Evolutionary conservation across 768 basidiomycete genomes (phyloP), one percentile per base, ranked within the genome.

Genomic region (Serpula lacrymans): DNA sequence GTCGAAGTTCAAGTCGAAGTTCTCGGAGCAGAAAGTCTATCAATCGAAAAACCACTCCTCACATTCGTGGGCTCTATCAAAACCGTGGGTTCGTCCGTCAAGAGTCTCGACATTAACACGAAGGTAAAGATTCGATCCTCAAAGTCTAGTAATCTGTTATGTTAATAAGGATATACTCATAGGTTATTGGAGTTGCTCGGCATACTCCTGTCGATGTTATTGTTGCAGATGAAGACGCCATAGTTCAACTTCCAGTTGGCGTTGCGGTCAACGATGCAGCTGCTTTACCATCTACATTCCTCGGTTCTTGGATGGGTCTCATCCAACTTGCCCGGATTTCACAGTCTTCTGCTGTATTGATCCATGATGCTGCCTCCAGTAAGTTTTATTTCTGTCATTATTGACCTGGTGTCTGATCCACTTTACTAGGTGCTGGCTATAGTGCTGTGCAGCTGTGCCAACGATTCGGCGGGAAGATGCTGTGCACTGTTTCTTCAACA

Each of bases 341-440:
- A 1, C 29, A 55, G 4, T 45, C 46, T 37, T 60, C 58, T 8
- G 44, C 45, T 3, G 42, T 60, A 17, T 50, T 60, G 5, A 37
- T 60, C 14, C 58, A 60, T 13, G 54, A 59, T 33, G 59, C 49
- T 11, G 22, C 45, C 23, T 59, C 58, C 38, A 49, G 58, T 59
- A 41, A n/a, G 23, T n/a, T 6, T 18, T 14, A 14, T 18, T 6
- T 4, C n/a, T 14, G 31, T 33, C 31, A 7, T 37, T 4, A 2
- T 6, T 34, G 5, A 20, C 36, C 10, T 4, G n/a, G n/a, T 20
- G 20, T 25, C 20, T 23, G 24, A 6, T 12, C 37, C 18, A 22
- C 21, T 20, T 24, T 35, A 21, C 18, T 16, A 59, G 59, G 41
- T 34, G 48, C 41, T 28, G 59, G 59, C 8, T 55, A 30, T 2